phyloP scores from a whole-genome alignment of 2,329 filamentous ascomycete species.

The Bipolaris oryzae region DNA sequence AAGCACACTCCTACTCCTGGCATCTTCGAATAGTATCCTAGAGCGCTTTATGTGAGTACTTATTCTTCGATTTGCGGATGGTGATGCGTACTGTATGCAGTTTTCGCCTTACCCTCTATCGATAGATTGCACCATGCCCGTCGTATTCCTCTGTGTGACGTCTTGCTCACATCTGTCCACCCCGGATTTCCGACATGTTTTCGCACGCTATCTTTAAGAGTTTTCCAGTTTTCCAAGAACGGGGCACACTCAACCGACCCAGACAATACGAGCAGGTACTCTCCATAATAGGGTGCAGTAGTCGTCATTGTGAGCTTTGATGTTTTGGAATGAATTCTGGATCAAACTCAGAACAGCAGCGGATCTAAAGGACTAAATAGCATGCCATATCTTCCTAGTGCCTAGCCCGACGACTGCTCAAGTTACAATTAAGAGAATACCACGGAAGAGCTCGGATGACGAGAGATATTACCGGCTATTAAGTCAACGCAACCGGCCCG shows the following conservation, averaged over 20 bases:
- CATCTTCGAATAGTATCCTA: slow-evolving; percentile 1
- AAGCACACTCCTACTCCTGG: slow-evolving; percentile 1
- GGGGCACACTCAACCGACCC: slow-evolving; percentile 1
- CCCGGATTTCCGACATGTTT: background rate
- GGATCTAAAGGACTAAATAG: slow-evolving; percentile 5
- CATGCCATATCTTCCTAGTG: background rate
- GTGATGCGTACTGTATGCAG: slow-evolving; percentile 1
- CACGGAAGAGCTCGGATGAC: slow-evolving; percentile 2
- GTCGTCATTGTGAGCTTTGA: background rate
- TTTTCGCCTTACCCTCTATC: background rate
- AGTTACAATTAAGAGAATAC: background rate
- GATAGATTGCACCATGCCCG: slow-evolving; percentile 2
- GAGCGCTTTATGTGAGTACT: background rate
- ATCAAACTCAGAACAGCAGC: background rate
- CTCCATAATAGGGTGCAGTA: background rate
- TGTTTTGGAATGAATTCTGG: background rate
- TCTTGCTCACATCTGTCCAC: slow-evolving; percentile 3
- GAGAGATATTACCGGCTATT: background rate
- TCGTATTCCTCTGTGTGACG: background rate
- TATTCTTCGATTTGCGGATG: background rate
- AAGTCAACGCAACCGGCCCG: background rate
- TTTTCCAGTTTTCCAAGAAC: background rate
- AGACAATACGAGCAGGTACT: slow-evolving; percentile 6
- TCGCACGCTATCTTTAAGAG: slow-evolving; percentile 1
- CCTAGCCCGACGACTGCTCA: background rate